Conservation (phyloP, 306 rosid species). For the Sindora glabra region DNA sequence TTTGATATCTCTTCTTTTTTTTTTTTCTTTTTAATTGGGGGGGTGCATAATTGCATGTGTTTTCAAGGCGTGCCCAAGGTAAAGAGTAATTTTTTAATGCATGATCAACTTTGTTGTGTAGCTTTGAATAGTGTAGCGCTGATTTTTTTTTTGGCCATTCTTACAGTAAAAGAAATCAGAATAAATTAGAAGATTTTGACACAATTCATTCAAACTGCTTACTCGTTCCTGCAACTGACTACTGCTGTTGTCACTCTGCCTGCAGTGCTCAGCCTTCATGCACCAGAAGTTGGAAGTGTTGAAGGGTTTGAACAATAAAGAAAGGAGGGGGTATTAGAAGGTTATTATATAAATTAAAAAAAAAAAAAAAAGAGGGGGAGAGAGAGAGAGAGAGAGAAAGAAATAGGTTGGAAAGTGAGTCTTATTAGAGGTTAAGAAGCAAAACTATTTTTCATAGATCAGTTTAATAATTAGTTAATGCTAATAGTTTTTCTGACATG, state of each 20-base stretch:
- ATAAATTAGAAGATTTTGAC: background rate
- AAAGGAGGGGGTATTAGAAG: too few relatives aligned
- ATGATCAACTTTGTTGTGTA: too few relatives aligned
- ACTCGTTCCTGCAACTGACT: constrained; percentile 3
- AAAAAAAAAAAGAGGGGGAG: too few relatives aligned
- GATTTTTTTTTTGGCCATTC: too few relatives aligned
- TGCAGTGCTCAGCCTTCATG: constrained; percentile 6
- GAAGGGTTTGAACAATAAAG: background rate
- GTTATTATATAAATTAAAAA: too few relatives aligned
- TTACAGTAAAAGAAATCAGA: too few relatives aligned
- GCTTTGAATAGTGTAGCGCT: too few relatives aligned
- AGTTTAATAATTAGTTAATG: background rate
- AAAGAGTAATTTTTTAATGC: too few relatives aligned
- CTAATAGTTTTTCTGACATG: background rate
- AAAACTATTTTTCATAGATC: background rate
- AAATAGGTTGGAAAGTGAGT: constrained; percentile 1
- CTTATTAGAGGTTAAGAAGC: background rate
- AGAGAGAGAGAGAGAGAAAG: background rate
- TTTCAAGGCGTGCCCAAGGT: too few relatives aligned
- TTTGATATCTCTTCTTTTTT: too few relatives aligned
- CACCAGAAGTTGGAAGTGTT: constrained; percentile 10
- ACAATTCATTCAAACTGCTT: background rate
- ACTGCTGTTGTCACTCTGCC: background rate
- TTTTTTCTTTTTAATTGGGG: too few relatives aligned
- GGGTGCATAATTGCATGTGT: too few relatives aligned